Evolutionary conservation across 768 basidiomycete genomes (phyloP).

Genomic region (Lentinula boryana): DNA sequence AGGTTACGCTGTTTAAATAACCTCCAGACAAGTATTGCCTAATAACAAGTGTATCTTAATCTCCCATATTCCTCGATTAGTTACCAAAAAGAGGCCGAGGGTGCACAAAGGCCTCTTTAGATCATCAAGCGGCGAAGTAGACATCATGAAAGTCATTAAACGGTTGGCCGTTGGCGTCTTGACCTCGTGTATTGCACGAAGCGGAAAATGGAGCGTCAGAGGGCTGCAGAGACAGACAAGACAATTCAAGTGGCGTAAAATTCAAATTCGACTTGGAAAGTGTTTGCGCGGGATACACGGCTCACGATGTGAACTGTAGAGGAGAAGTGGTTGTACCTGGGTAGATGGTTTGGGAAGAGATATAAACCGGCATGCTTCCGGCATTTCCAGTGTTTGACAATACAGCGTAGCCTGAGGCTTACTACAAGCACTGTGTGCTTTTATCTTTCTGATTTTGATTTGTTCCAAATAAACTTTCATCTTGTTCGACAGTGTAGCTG

Average conservation of each 20-base stretch:
- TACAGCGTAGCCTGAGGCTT: too few relatives aligned
- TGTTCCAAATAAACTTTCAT: not conserved
- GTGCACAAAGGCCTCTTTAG: not conserved
- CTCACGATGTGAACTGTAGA: too few relatives aligned
- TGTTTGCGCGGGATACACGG: too few relatives aligned
- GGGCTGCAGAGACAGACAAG: not conserved
- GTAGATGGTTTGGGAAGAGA: too few relatives aligned
- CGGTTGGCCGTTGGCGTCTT: not conserved
- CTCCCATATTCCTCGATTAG: not conserved
- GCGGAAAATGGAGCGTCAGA: conserved; percentile 2
- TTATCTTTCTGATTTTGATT: not conserved
- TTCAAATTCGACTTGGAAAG: not conserved
- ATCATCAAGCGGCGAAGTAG: not conserved
- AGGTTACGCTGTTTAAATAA: conserved; percentile 2
- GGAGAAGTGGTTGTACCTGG: too few relatives aligned
- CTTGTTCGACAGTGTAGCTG: not conserved
- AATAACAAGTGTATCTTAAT: not conserved
- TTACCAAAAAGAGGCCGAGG: not conserved
- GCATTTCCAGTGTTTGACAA: too few relatives aligned
- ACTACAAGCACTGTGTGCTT: not conserved
- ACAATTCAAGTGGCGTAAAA: not conserved
- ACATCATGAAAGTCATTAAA: not conserved
- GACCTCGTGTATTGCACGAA: conserved; percentile 2
- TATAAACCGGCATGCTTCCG: too few relatives aligned
- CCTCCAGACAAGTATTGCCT: not conserved